Evolutionary conservation across 164 flowering plant genomes (phyloP).

Genomic region (Kalanchoe fedtschenkoi): DNA sequence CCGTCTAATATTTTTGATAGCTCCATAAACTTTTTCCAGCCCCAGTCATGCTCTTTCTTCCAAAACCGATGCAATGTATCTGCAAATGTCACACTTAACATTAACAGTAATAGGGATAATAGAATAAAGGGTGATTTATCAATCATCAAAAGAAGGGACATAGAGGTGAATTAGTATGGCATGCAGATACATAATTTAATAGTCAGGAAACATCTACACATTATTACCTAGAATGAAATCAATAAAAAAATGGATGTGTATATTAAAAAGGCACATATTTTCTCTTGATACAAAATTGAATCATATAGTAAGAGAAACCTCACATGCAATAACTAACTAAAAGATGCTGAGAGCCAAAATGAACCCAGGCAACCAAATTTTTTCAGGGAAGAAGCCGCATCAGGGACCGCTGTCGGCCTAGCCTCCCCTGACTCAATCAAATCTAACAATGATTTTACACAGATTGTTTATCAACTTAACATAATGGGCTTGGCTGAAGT

Average conservation of each 20-base stretch:
- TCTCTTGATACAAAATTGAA: background rate
- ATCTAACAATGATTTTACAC: no score
- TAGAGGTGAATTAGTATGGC: background rate
- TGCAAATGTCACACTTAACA: slow-evolving; percentile 19
- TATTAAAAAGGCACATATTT: background rate
- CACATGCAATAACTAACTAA: no score
- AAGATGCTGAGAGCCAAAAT: no score
- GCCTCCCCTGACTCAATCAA: no score
- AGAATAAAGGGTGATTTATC: background rate
- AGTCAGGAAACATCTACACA: background rate
- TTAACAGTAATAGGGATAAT: slow-evolving; percentile 1
- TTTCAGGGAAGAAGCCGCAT: no score
- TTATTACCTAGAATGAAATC: background rate
- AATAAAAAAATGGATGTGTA: background rate
- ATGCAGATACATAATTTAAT: background rate
- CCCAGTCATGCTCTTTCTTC: slow-evolving; percentile 99
- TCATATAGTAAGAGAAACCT: background rate
- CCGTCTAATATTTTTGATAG: slow-evolving; percentile 82
- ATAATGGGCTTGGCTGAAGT: no score
- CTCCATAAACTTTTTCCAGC: slow-evolving; percentile 99
- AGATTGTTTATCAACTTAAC: no score
- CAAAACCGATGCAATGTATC: slow-evolving; percentile 88
- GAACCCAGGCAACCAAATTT: no score
- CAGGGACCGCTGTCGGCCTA: no score
- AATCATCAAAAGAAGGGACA: background rate